Percentiles rank a stretch among this genome's conserved stretches.
Evolutionary conservation across 768 basidiomycete genomes (phyloP).

Genomic region (Lenzites betulinus): DNA sequence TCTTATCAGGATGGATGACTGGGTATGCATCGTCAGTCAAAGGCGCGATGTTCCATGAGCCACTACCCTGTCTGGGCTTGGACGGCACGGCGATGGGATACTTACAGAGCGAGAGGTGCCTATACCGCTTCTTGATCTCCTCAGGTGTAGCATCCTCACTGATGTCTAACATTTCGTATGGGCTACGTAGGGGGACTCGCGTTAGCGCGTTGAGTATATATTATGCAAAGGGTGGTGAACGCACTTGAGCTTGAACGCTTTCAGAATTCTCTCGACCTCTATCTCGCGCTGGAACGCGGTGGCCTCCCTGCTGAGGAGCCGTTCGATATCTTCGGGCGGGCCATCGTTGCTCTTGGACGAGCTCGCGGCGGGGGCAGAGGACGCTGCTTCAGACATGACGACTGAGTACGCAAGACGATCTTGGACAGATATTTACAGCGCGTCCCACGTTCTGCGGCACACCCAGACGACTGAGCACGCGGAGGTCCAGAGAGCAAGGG

Average conservation of each 20-base stretch:
- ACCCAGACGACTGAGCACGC: background rate
- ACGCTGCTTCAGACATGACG: conserved; percentile 26
- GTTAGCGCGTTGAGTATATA: background rate
- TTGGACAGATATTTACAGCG: conserved; percentile 13
- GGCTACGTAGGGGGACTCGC: conserved; percentile 48
- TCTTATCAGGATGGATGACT: conserved; percentile 99
- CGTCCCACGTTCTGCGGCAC: background rate
- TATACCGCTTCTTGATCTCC: conserved; percentile 88
- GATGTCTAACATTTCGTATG: conserved; percentile 92
- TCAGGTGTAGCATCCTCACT: conserved; percentile 67
- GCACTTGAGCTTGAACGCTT: conserved; percentile 95
- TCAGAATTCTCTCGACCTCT: conserved; percentile 89
- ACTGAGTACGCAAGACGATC: conserved; percentile 14
- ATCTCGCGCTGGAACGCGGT: conserved; percentile 85
- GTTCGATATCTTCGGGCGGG: conserved; percentile 68
- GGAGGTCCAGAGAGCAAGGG: background rate
- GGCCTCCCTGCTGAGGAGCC: conserved; percentile 76
- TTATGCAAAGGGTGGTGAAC: conserved; percentile 27
- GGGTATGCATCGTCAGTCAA: conserved; percentile 40
- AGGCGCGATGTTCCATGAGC: conserved; percentile 1
- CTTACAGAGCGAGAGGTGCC: conserved; percentile 83
- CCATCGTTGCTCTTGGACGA: conserved; percentile 19
- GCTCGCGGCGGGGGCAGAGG: conserved; percentile 17
- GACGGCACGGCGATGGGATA: conserved; percentile 17
- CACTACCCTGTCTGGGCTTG: background rate